Evolutionary conservation across 1,139 yeast genomes (phyloP).

Genomic region (Saccharomyces hybrid): DNA sequence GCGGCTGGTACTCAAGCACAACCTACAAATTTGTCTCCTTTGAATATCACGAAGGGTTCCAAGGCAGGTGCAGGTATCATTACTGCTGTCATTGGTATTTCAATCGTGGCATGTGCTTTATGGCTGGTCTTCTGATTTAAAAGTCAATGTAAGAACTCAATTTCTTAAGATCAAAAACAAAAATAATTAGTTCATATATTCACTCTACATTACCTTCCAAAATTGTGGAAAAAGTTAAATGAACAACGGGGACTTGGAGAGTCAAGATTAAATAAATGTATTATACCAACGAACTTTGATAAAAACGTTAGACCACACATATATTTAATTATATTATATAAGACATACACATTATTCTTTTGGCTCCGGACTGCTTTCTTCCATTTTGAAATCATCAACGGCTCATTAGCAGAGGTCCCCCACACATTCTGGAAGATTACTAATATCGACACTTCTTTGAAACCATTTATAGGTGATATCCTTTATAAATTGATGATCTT

Average conservation of each 20-base stretch:
- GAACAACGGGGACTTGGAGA: neutral
- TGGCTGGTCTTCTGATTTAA: conserved; percentile 55
- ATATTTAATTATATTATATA: neutral
- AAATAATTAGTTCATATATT: neutral
- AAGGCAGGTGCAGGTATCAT: conserved; percentile 84
- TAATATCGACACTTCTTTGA: conserved; percentile 11
- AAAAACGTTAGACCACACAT: neutral
- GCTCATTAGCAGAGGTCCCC: neutral
- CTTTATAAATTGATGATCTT: conserved; percentile 22
- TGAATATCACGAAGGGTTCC: conserved; percentile 53
- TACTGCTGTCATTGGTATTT: conserved; percentile 64
- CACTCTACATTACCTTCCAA: neutral
- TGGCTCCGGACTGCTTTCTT: neutral
- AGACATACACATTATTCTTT: neutral
- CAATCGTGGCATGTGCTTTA: conserved; percentile 54
- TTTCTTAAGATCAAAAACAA: neutral
- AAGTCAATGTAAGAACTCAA: neutral
- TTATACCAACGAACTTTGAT: neutral
- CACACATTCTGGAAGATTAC: neutral
- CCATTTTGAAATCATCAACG: too few species aligned
- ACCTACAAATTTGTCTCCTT: conserved; percentile 37
- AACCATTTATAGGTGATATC: conserved; percentile 21
- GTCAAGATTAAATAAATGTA: neutral
- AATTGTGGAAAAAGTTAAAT: neutral
- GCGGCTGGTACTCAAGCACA: conserved; percentile 47